Evolutionary conservation across 164 flowering plant genomes (phyloP), one percentile per base, ranked within the genome.

Genomic region (Chloranthus sessilifolius): DNA sequence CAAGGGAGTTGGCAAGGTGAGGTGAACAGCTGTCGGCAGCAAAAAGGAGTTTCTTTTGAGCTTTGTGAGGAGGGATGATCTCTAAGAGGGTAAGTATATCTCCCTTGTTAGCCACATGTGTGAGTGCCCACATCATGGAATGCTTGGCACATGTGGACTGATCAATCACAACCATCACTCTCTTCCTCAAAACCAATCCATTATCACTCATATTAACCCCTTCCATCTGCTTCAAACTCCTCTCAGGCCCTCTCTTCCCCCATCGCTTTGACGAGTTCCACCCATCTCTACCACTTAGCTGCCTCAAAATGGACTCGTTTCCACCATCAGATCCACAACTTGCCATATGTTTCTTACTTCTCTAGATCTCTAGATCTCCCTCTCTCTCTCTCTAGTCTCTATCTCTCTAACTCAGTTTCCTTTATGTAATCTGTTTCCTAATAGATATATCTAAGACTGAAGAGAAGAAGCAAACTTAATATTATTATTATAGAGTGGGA

Each of bases 71-170:
- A 47, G 79, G 71, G 11, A 78, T 60, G 48, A 90, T 55, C 56
- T 86, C 91, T 55, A 90, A 87, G 1, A 90, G 69, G 51, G 94
- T 90, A 42, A 90, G 75, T 22, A 77, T 61, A 65, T 90, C 97
- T 47, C 88, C 94, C 56, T 77, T 78, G 56, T 90, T 82, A 7
- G 83, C 57, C 3, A 87, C 76, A 76, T 90, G 97, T 5, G 95
- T 84, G 9, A 87, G 74, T 4, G 97, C 95, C 95, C 95, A 90
- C 79, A 87, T 76, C 95, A 90, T 78, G 0, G 95, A 95, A 71
- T 84, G 87, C 60, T 78, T 84, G 0, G 95, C 70, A 45, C 71
- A 59, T 7, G 81, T 63, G 2, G 79, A 55, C 0, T 81, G 61
- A 68, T 89, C 94, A 25, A 82, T 83, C 27, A 86, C 79, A 14